Evolutionary conservation across 1,139 yeast species (phyloP).

Genomic region (Geotrichum candidum): DNA sequence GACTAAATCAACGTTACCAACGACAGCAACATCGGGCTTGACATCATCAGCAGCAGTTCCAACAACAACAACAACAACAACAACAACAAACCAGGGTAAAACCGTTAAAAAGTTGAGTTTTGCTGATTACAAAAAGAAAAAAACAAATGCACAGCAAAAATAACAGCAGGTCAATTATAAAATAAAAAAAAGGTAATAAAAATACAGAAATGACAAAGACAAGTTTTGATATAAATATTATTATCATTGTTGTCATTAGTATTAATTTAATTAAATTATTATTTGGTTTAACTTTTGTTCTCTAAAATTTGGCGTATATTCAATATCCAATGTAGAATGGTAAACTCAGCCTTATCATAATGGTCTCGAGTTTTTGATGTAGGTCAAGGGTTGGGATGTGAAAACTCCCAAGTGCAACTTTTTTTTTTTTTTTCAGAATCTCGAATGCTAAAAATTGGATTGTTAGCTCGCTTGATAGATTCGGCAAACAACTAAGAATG

Average conservation of each 20-base stretch:
- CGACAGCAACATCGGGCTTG: constrained; percentile 18
- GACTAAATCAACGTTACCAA: neutral
- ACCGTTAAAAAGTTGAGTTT: constrained; percentile 65
- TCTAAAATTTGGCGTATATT: too few relatives aligned
- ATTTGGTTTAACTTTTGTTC: neutral
- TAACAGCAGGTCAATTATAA: neutral
- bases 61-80: constrained; percentile 19
- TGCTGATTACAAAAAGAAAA: constrained; percentile 76
- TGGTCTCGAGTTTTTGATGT: neutral
- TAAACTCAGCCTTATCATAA: neutral
- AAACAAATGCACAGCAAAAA: constrained; percentile 30
- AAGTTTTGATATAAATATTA: neutral
- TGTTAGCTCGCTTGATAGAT: neutral
- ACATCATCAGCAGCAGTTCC: constrained; percentile 21
- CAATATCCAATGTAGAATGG: neutral
- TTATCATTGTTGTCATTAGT: neutral
- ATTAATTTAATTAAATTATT: neutral
- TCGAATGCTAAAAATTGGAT: neutral
- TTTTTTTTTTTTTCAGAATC: neutral
- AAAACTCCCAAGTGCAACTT: neutral
- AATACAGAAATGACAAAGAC: neutral
- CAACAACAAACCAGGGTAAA: constrained; percentile 25
- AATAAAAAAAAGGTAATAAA: neutral
- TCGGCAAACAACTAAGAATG: neutral
- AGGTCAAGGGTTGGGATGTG: neutral